These are phyloP conservation scores for Gautieria morchelliformis DNA, from an alignment of 768 basidiomycete species.

Conservation along the genomic window DNA sequence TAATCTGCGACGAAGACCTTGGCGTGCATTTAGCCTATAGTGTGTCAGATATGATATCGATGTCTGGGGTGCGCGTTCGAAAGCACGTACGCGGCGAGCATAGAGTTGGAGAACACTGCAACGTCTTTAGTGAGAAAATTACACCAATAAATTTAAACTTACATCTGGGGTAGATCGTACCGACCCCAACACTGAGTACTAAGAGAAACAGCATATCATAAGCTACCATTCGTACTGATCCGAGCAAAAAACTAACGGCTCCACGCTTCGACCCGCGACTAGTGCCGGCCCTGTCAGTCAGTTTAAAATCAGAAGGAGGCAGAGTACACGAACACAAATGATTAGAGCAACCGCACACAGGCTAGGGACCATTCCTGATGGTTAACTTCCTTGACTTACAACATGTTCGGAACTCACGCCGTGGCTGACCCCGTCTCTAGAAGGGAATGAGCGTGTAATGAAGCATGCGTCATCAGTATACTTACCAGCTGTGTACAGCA, in stretches of 20 bases:
- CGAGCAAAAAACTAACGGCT: not conserved
- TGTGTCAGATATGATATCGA: not conserved
- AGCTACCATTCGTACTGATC: not conserved
- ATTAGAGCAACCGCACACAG: not conserved
- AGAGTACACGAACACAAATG: not conserved
- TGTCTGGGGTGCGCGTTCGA: not conserved
- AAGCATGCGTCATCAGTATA: not conserved
- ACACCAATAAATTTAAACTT: not conserved
- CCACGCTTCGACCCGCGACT: not conserved
- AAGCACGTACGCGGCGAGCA: not conserved
- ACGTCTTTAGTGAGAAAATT: not conserved
- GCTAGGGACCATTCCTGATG: no score
- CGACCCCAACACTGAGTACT: not conserved
- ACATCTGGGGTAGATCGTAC: constrained; percentile 2
- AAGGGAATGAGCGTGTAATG: not conserved
- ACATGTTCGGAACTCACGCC: not conserved
- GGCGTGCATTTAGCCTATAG: not conserved
- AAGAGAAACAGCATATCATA: not conserved
- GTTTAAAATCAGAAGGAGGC: not conserved
- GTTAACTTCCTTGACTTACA: not conserved
- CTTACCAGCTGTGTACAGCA: not conserved
- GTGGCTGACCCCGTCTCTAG: not conserved
- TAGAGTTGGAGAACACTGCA: constrained; percentile 4
- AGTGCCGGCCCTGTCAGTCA: not conserved
- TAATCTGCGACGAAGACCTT: not conserved